Conservation (phyloP, 2,329 filamentous ascomycete species). For the Grosmannia serpens region DNA sequence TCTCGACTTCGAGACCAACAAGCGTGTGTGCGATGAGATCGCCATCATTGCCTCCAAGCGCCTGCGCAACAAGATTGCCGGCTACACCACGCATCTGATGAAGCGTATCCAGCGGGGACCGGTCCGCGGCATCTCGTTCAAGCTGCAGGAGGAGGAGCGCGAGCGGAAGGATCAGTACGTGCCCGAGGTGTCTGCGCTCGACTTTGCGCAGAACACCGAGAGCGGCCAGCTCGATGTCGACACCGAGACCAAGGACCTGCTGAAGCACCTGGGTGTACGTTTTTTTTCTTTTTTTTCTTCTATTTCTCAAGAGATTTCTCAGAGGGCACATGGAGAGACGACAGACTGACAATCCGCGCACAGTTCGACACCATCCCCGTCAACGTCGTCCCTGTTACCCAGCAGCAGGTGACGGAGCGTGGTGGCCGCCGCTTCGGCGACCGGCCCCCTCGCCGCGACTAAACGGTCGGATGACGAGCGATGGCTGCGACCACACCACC, state of each 20-base stretch:
- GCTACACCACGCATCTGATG: conserved; percentile 98
- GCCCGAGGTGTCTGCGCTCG: conserved; percentile 94
- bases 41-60: conserved; percentile 99
- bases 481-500: not conserved
- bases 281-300: conserved; percentile 22
- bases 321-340: too few relatives aligned
- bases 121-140: conserved; percentile 99
- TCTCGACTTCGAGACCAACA: conserved; percentile 96
- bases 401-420: conserved; percentile 79
- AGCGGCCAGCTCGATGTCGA: conserved; percentile 90
- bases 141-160: conserved; percentile 99
- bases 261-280: conserved; percentile 98
- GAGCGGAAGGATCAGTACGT: conserved; percentile 99
- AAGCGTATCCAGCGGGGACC: conserved; percentile 99
- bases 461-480: conserved; percentile 16
- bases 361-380: conserved; percentile 97
- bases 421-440: conserved; percentile 36
- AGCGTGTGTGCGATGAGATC: conserved; percentile 93
- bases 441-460: conserved; percentile 33
- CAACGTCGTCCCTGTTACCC: conserved; percentile 84
- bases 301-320: not conserved
- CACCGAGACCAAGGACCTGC: conserved; percentile 94
- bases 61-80: conserved; percentile 97
- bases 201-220: conserved; percentile 93
- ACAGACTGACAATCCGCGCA: not conserved